Evolutionary conservation across 1,139 yeast species (phyloP).

Genomic region (Kodamaea suecica): DNA sequence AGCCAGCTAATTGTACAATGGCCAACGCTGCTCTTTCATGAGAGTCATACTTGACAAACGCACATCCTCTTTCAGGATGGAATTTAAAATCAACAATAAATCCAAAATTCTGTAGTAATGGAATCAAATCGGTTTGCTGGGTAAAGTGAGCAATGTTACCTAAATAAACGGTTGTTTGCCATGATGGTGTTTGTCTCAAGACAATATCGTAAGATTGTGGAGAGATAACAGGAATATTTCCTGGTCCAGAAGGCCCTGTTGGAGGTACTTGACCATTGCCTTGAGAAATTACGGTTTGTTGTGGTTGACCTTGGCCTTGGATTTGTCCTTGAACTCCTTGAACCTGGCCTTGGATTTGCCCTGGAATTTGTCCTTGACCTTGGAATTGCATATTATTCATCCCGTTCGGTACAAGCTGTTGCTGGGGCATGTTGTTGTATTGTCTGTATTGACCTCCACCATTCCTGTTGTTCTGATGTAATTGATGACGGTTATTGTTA

Average conservation of each 20-base stretch:
- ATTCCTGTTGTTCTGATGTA: constrained; percentile 11
- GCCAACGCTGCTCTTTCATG: constrained; percentile 91
- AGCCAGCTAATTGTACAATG: constrained; percentile 77
- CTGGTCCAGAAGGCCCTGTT: not conserved
- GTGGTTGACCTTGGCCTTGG: constrained; percentile 11
- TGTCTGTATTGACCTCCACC: constrained; percentile 16
- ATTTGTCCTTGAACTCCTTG: constrained; percentile 13
- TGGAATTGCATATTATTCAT: constrained; percentile 12
- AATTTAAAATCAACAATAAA: constrained; percentile 77
- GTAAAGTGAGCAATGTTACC: constrained; percentile 83
- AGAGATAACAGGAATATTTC: constrained; percentile 31
- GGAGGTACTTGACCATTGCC: constrained; percentile 6
- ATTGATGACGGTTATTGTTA: constrained; percentile 13
- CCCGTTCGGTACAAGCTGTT: constrained; percentile 5
- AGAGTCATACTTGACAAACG: constrained; percentile 80
- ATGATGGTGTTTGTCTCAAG: constrained; percentile 70
- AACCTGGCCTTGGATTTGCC: constrained; percentile 17
- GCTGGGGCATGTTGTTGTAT: constrained; percentile 13
- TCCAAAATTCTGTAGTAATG: constrained; percentile 78
- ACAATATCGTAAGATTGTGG: constrained; percentile 68
- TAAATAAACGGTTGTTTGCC: constrained; percentile 87
- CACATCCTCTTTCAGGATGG: constrained; percentile 79
- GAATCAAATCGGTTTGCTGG: constrained; percentile 68
- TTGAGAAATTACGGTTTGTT: constrained; percentile 3
- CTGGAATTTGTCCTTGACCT: constrained; percentile 6